These are phyloP conservation scores for Trametes gibbosa DNA, from an alignment of 768 basidiomycete genomes.

Conservation along the genomic window DNA sequence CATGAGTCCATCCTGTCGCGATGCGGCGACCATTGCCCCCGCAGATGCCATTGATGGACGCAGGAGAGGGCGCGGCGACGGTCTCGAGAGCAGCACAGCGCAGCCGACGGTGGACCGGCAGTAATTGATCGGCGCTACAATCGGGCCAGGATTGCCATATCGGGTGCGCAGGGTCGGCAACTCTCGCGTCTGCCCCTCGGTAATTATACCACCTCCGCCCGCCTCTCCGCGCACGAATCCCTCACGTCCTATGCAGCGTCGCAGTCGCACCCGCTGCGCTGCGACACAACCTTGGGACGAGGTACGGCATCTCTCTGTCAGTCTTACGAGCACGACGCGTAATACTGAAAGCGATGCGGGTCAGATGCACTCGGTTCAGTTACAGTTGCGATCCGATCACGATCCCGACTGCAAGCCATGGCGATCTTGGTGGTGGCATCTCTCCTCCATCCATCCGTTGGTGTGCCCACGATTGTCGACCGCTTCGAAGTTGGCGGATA, in stretches of 20 bases:
- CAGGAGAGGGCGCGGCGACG: neutral
- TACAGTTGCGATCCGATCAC: slow-evolving; percentile 1
- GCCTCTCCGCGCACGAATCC: neutral
- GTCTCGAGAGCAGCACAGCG: slow-evolving; percentile 5
- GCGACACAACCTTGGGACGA: neutral
- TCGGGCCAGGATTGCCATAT: neutral
- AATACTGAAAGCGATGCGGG: neutral
- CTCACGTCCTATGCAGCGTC: neutral
- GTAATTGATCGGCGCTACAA: slow-evolving; percentile 3
- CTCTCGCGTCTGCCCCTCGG: slow-evolving; percentile 1
- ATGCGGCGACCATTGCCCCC: neutral
- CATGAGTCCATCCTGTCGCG: neutral
- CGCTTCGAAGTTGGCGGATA: neutral
- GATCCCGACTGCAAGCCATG: slow-evolving; percentile 1
- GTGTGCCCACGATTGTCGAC: neutral
- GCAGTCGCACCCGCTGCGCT: neutral
- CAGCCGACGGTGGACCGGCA: neutral
- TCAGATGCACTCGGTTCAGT: neutral
- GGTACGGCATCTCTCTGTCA: neutral
- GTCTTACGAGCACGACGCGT: neutral
- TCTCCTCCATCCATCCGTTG: neutral
- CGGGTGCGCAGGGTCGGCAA: neutral
- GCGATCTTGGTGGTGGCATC: neutral
- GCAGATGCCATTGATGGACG: neutral
- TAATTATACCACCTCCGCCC: slow-evolving; percentile 7